phyloP scores from a whole-genome alignment of 805 yeast genomes.

The Candida insectalens region DNA sequence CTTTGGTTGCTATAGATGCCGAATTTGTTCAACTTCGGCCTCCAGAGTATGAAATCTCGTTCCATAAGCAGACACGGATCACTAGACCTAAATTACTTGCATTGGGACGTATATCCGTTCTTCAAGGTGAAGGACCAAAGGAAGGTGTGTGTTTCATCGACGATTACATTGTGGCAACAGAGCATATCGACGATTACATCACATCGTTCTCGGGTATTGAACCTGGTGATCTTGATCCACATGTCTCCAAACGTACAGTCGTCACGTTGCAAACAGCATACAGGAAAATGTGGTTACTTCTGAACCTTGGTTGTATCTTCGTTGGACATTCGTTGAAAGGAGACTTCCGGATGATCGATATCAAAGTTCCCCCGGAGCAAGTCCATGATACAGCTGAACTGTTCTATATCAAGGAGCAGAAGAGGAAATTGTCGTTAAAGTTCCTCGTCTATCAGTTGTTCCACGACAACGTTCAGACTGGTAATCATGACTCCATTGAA shows the following conservation, averaged over 20 bases:
- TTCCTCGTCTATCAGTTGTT: slow-evolving; percentile 77
- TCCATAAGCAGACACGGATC: slow-evolving; percentile 59
- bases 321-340: slow-evolving; percentile 91
- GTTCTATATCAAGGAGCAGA: slow-evolving; percentile 64
- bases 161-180: slow-evolving; percentile 75
- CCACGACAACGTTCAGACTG: slow-evolving; percentile 71
- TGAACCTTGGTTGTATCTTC: slow-evolving; percentile 83
- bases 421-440: slow-evolving; percentile 73
- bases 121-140: slow-evolving; percentile 60
- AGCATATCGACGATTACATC: slow-evolving; percentile 70
- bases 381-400: slow-evolving; percentile 84
- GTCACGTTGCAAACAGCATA: slow-evolving; percentile 80
- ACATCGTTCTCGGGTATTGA: slow-evolving; percentile 93
- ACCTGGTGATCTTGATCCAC: slow-evolving; percentile 79
- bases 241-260: slow-evolving; percentile 50
- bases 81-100: slow-evolving; percentile 69
- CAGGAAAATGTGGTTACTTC: slow-evolving; percentile 78
- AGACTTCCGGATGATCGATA: slow-evolving; percentile 89
- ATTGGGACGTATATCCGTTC: slow-evolving; percentile 81
- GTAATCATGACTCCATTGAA: slow-evolving; percentile 95
- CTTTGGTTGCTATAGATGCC: slow-evolving; percentile 88
- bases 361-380: slow-evolving; percentile 77
- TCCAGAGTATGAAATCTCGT: slow-evolving; percentile 69
- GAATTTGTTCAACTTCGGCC: slow-evolving; percentile 82
- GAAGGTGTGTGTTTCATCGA: slow-evolving; percentile 81